Conservation (phyloP, 176 grass and related monocot species). For the Alloteropsis semialata region DNA sequence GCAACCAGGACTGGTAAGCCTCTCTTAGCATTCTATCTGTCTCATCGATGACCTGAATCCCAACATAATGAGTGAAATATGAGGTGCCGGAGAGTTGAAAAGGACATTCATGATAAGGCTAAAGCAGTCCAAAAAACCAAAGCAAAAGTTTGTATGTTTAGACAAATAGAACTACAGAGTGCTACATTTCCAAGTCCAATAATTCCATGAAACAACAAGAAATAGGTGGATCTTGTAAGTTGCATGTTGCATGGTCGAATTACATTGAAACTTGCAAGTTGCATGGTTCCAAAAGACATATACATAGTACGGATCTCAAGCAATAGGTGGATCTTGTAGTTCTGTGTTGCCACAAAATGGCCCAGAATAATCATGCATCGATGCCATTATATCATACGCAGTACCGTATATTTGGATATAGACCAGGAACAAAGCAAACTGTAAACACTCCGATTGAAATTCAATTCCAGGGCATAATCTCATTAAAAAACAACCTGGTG, state of each 20-base stretch:
- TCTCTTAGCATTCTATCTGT: slow-evolving; percentile 86
- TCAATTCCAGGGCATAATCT: not conserved
- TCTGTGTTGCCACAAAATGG: not conserved
- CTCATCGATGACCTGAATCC: slow-evolving; percentile 81
- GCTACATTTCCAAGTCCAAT: not conserved
- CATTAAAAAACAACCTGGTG: not conserved
- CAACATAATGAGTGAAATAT: slow-evolving; percentile 8
- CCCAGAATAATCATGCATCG: not conserved
- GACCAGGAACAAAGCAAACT: not conserved
- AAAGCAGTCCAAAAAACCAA: not conserved
- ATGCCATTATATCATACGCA: not conserved
- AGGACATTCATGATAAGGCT: not conserved
- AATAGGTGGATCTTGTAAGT: too few relatives aligned
- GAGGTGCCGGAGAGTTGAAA: slow-evolving; percentile 10
- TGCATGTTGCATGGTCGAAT: not conserved
- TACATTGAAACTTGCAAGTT: not conserved
- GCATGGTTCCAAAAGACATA: not conserved
- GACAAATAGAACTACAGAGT: not conserved
- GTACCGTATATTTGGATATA: not conserved
- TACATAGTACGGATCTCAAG: not conserved
- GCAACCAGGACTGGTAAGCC: slow-evolving; percentile 94
- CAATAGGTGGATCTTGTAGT: not conserved
- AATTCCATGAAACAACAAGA: slow-evolving; percentile 1
- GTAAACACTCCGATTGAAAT: not conserved
- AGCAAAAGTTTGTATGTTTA: not conserved